Percentiles rank a stretch among this genome's conserved stretches.
These are phyloP conservation scores for Russula foetens DNA, from an alignment of 768 basidiomycete genomes.

Conservation along the genomic window DNA sequence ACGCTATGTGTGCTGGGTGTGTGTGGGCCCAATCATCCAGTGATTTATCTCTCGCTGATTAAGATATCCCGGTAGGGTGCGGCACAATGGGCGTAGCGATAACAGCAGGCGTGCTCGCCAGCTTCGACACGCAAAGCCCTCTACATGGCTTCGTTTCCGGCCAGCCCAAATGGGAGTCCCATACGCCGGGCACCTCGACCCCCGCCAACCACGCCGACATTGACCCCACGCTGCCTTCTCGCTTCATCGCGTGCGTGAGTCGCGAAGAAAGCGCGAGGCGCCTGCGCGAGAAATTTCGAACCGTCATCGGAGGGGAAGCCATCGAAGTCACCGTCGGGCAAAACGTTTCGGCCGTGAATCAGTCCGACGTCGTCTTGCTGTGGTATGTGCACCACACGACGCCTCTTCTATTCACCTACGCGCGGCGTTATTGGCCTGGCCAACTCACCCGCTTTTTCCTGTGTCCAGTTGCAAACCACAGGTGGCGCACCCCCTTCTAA, in stretches of 20 bases:
- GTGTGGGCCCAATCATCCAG: background rate
- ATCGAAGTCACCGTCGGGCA: slow-evolving; percentile 63
- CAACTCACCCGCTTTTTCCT: background rate
- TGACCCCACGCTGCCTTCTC: slow-evolving; percentile 66
- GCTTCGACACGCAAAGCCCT: slow-evolving; percentile 49
- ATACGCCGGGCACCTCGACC: slow-evolving; percentile 67
- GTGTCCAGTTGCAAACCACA: slow-evolving; percentile 85
- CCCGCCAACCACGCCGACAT: slow-evolving; percentile 38
- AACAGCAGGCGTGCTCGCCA: slow-evolving; percentile 84
- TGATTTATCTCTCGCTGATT: slow-evolving; percentile 15
- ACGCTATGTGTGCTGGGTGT: slow-evolving; percentile 82
- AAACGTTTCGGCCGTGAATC: slow-evolving; percentile 64
- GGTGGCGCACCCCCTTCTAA: slow-evolving; percentile 65
- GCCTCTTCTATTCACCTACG: background rate
- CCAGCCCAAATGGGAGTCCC: slow-evolving; percentile 53
- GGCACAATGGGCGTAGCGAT: slow-evolving; percentile 98
- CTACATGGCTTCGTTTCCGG: slow-evolving; percentile 16
- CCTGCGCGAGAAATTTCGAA: slow-evolving; percentile 52
- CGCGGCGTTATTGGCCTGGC: background rate
- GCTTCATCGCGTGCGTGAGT: slow-evolving; percentile 84
- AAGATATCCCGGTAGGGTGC: slow-evolving; percentile 52
- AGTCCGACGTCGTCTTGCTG: slow-evolving; percentile 80
- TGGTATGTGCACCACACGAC: slow-evolving; percentile 53
- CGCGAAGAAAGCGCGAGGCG: slow-evolving; percentile 66
- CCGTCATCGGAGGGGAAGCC: slow-evolving; percentile 49